These are phyloP conservation scores for Rubia peregrina DNA, from an alignment of 305 asterid species.

Conservation along the genomic window DNA sequence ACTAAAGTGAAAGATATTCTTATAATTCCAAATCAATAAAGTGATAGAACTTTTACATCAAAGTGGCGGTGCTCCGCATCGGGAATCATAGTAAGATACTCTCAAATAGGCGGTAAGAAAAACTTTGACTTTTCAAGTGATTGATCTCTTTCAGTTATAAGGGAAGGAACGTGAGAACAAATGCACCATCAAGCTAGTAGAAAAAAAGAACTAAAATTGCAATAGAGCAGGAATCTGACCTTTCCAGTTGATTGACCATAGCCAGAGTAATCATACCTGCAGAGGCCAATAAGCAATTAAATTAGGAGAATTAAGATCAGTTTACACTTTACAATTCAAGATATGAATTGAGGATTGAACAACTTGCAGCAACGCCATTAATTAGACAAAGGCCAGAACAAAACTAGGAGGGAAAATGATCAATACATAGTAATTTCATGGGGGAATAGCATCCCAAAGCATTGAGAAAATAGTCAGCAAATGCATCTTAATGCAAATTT, in stretches of 20 bases:
- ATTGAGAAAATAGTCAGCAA: neutral
- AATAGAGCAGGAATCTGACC: constrained; percentile 44
- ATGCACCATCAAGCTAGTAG: neutral
- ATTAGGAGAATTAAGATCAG: constrained; percentile 19
- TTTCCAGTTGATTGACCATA: constrained; percentile 94
- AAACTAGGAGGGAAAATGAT: neutral
- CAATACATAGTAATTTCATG: neutral
- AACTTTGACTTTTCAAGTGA: neutral
- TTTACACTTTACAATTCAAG: neutral
- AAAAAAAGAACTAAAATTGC: neutral
- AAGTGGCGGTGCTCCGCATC: neutral
- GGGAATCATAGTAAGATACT: neutral
- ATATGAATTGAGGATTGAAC: neutral
- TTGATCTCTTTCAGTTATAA: neutral
- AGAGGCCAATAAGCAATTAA: constrained; percentile 16
- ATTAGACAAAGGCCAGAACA: neutral
- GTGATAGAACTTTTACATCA: neutral
- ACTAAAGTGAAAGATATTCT: too few species aligned
- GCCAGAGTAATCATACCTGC: constrained; percentile 97
- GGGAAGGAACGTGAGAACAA: neutral
- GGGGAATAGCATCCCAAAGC: constrained; percentile 4
- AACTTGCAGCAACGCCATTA: neutral
- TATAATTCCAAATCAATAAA: neutral
- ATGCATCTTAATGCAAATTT: constrained; percentile 5
- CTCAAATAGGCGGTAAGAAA: neutral